Evolutionary conservation across 176 grass and related monocot genomes (phyloP).

Genomic region (Aegilops bicornis): DNA sequence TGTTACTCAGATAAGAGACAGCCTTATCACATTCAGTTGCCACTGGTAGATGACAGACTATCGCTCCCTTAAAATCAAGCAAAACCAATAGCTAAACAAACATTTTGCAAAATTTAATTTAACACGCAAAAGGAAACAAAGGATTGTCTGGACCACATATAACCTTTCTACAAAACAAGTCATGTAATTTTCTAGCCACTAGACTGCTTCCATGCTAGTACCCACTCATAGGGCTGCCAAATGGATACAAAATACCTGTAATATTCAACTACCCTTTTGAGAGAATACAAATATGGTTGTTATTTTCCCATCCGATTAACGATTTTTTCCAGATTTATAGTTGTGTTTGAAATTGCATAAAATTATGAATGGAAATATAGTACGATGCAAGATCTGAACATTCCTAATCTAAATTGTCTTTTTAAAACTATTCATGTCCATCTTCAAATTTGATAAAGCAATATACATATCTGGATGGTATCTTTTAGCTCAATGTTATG

Average conservation of each 20-base stretch:
- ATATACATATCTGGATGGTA: neutral
- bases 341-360: neutral
- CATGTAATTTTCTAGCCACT: neutral
- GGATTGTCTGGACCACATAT: neutral
- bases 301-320: neutral
- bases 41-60: neutral
- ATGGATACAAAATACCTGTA: neutral
- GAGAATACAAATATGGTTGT: neutral
- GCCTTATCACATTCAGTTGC: neutral
- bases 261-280: neutral
- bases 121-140: neutral
- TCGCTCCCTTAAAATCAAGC: neutral
- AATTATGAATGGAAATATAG: neutral
- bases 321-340: neutral
- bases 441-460: neutral
- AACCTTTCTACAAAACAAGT: neutral
- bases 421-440: neutral
- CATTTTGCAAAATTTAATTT: neutral
- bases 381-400: neutral
- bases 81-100: neutral
- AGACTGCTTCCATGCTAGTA: neutral
- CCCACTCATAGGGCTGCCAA: neutral
- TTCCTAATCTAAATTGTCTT: neutral
- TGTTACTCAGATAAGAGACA: neutral
- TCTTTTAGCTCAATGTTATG: neutral